Evolutionary conservation across 441 rosid genomes (phyloP).

Genomic region (Croton laevigatus): DNA sequence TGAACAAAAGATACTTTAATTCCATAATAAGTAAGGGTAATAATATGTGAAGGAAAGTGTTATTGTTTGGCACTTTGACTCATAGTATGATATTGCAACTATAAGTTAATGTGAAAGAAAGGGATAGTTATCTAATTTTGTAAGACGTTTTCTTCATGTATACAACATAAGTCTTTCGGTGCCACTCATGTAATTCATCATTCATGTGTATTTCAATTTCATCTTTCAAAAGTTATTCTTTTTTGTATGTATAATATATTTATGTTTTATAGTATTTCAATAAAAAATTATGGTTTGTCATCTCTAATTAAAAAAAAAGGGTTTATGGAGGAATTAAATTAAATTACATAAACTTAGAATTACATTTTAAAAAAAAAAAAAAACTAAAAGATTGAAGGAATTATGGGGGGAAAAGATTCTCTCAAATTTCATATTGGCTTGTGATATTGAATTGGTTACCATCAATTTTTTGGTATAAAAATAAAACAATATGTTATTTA

Average conservation of each 20-base stretch:
- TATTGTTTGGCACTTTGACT: no score
- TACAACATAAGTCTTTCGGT: slow-evolving; percentile 7
- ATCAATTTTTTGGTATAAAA: background rate
- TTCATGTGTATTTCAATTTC: background rate
- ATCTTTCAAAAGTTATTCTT: background rate
- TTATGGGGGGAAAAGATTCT: no score
- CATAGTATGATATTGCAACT: background rate
- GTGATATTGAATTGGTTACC: no score
- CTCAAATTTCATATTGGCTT: no score
- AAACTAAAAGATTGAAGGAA: no score
- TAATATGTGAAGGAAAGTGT: no score
- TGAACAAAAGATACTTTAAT: background rate
- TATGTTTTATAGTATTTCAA: no score
- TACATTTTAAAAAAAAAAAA: no score
- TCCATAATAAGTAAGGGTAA: background rate
- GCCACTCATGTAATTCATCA: slow-evolving; percentile 4
- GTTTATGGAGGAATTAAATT: no score
- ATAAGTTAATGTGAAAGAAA: background rate
- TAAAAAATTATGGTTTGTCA: no score
- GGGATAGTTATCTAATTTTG: background rate
- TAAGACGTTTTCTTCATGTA: background rate
- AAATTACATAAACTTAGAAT: no score
- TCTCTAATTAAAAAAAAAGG: no score
- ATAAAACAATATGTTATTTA: background rate
- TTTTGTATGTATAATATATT: background rate